A percentile compares a stretch with the other conserved stretches of the same genome.
Conservation (phyloP, 108 stramenopile species). For the Cyclostephanos tholiformis region DNA sequence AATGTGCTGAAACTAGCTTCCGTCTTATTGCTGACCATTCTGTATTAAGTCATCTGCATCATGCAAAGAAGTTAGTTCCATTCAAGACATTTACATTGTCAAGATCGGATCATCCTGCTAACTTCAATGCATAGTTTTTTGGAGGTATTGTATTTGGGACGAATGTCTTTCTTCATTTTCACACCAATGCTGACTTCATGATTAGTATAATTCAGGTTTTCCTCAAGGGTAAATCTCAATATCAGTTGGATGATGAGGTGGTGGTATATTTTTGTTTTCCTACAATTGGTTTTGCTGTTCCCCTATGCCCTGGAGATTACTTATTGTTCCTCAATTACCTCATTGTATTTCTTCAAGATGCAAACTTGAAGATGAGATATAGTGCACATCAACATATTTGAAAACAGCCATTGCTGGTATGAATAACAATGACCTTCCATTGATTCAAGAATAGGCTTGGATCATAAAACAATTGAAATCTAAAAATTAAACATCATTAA, state of each 20-base stretch:
- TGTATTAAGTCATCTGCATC: background rate
- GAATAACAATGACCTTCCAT: background rate
- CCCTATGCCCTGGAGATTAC: background rate
- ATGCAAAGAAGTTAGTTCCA: background rate
- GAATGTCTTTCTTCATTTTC: slow-evolving; percentile 4
- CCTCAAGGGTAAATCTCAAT: background rate
- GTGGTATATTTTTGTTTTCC: slow-evolving; percentile 12
- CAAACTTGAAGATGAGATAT: background rate
- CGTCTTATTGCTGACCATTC: background rate
- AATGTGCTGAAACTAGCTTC: background rate
- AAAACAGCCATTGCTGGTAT: background rate
- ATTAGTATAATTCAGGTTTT: background rate
- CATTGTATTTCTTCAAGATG: slow-evolving; percentile 5
- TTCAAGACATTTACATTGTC: background rate
- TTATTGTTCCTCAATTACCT: background rate
- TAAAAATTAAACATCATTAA: background rate
- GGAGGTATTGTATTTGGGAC: slow-evolving; percentile 1
- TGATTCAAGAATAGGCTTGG: background rate
- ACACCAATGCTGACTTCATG: slow-evolving; percentile 1
- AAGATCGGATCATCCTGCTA: background rate
- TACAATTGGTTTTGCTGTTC: background rate
- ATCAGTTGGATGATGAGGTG: background rate
- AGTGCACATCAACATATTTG: background rate
- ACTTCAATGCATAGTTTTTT: background rate
- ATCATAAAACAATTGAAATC: background rate